Conservation (phyloP, 2,329 filamentous ascomycete genomes). For the Cordyceps tenuipes region DNA sequence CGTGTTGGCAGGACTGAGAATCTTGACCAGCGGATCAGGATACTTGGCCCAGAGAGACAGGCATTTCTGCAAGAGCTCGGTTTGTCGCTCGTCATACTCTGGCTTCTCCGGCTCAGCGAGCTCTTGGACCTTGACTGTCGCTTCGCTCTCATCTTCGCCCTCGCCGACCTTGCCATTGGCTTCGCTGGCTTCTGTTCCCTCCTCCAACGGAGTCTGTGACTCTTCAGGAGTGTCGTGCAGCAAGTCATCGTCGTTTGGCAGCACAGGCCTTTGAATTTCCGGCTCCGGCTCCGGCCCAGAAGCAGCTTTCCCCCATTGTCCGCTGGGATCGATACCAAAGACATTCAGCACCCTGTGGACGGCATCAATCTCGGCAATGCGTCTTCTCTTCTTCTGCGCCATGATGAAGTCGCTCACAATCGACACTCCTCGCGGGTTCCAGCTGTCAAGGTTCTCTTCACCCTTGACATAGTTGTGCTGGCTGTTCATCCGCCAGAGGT, state of each 20-base stretch:
- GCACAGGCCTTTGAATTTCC: slow-evolving; percentile 29
- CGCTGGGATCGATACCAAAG: slow-evolving; percentile 39
- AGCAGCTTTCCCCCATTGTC: slow-evolving; percentile 22
- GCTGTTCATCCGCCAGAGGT: slow-evolving; percentile 94
- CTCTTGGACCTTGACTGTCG: slow-evolving; percentile 16
- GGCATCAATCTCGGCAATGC: slow-evolving; percentile 72
- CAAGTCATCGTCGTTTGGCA: slow-evolving; percentile 48
- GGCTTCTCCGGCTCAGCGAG: slow-evolving; percentile 18
- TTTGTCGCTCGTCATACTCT: slow-evolving; percentile 40
- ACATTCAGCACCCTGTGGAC: slow-evolving; percentile 58
- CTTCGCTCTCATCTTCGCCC: slow-evolving; percentile 15
- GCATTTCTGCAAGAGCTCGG: slow-evolving; percentile 43
- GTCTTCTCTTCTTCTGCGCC: slow-evolving; percentile 62
- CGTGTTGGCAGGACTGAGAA: slow-evolving; percentile 54
- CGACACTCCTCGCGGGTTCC: slow-evolving; percentile 84
- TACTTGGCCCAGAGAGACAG: slow-evolving; percentile 58
- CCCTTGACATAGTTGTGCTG: slow-evolving; percentile 94
- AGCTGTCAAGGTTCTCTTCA: slow-evolving; percentile 75
- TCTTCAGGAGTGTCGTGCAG: slow-evolving; percentile 49
- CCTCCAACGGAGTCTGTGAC: slow-evolving; percentile 35
- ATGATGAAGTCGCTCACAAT: slow-evolving; percentile 81
- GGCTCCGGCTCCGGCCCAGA: slow-evolving; percentile 27
- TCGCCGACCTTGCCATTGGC: slow-evolving; percentile 13
- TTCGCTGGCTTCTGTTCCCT: slow-evolving; percentile 17
- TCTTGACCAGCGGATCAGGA: slow-evolving; percentile 46